Percentiles rank a stretch among this genome's conserved stretches.
These are phyloP conservation scores for Phlebopus sp. DNA, from an alignment of 1,284 basidiomycete species.

Conservation along the genomic window DNA sequence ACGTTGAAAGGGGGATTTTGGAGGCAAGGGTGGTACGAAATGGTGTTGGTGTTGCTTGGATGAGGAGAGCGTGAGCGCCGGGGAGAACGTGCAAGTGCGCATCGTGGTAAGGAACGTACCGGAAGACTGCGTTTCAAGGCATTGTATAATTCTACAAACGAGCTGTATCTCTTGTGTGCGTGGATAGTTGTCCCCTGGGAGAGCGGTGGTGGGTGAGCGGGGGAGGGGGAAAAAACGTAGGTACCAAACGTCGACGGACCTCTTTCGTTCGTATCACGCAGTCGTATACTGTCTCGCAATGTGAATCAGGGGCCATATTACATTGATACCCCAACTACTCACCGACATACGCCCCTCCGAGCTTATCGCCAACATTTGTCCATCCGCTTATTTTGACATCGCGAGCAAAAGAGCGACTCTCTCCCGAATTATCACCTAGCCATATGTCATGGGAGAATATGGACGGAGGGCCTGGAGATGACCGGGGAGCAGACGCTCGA, in stretches of 20 bases:
- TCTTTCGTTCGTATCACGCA: slow-evolving; percentile 63
- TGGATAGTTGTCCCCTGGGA: slow-evolving; percentile 59
- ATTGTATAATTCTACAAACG: slow-evolving; percentile 58
- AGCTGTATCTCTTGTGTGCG: slow-evolving; percentile 67
- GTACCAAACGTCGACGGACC: slow-evolving; percentile 32
- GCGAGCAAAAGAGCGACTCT: slow-evolving; percentile 53
- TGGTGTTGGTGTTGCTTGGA: slow-evolving; percentile 45
- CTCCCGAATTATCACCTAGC: slow-evolving; percentile 56
- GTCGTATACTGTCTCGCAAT: slow-evolving; percentile 50
- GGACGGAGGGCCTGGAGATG: slow-evolving; percentile 46
- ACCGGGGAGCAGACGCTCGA: slow-evolving; percentile 16
- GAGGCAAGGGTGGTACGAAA: slow-evolving; percentile 61
- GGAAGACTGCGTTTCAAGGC: slow-evolving; percentile 53
- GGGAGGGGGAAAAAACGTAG: too few relatives aligned
- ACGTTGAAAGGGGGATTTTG: slow-evolving; percentile 65
- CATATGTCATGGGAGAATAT: slow-evolving; percentile 63
- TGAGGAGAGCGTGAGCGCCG: slow-evolving; percentile 2
- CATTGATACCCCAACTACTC: slow-evolving; percentile 16
- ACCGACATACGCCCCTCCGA: slow-evolving; percentile 63
- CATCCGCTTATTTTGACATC: slow-evolving; percentile 64
- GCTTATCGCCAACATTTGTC: slow-evolving; percentile 63
- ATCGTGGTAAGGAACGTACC: slow-evolving; percentile 32
- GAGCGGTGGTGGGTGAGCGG: not conserved
- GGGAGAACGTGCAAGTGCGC: not conserved
- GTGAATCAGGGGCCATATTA: not conserved